Conservation (phyloP, 169 alveolate genomes). For the Plasmodium sp. region DNA sequence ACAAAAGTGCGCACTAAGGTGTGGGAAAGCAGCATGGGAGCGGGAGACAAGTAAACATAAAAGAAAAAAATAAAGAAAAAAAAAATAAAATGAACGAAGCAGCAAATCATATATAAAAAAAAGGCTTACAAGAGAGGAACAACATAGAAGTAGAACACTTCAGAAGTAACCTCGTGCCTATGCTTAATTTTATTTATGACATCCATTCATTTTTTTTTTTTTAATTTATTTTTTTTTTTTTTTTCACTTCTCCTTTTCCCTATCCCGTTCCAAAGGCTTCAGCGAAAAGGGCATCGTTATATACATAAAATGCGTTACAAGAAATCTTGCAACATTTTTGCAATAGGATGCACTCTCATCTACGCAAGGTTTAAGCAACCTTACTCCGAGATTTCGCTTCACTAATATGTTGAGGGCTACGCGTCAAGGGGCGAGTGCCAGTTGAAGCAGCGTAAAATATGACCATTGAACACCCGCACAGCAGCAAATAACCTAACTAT, state of each 20-base stretch:
- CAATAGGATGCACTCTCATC: background rate
- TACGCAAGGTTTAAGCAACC: background rate
- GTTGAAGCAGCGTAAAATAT: background rate
- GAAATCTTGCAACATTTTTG: background rate
- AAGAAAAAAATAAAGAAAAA: background rate
- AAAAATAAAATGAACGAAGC: background rate
- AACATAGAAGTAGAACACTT: background rate
- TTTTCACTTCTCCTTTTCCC: background rate
- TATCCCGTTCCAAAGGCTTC: background rate
- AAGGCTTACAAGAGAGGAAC: background rate
- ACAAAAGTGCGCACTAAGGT: background rate
- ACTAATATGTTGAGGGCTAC: background rate
- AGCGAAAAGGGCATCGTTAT: background rate
- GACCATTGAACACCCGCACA: background rate
- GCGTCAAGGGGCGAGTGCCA: background rate
- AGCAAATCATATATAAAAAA: background rate
- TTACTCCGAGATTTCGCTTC: background rate
- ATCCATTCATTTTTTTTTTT: background rate
- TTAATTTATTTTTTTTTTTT: too few species aligned
- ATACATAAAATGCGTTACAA: background rate
- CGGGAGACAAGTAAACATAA: background rate
- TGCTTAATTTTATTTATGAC: background rate
- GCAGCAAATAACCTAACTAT: background rate
- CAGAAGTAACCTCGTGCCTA: background rate
- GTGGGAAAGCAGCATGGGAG: background rate